phyloP scores from a whole-genome alignment of 1,284 basidiomycete genomes.

The Spongispora temasekensis region DNA sequence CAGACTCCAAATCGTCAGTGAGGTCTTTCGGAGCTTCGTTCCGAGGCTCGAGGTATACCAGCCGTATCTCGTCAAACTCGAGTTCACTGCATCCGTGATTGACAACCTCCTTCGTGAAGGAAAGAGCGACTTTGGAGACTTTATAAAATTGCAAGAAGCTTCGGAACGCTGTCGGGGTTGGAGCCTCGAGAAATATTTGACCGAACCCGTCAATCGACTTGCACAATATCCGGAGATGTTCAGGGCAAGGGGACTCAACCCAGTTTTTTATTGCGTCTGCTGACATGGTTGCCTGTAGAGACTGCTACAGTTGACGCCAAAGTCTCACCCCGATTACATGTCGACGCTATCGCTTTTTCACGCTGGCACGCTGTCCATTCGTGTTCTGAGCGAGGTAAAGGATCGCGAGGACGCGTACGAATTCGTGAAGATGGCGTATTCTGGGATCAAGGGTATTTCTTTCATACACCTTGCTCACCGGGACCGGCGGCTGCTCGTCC shows the following conservation, averaged over 20 bases:
- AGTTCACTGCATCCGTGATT: conserved; percentile 57
- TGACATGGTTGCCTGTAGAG: conserved; percentile 42
- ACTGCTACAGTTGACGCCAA: conserved; percentile 68
- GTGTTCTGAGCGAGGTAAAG: conserved; percentile 81
- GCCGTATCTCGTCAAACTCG: conserved; percentile 78
- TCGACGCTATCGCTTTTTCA: conserved; percentile 66
- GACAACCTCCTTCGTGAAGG: conserved; percentile 54
- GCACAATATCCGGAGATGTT: conserved; percentile 75
- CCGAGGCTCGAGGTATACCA: conserved; percentile 78
- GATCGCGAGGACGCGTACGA: conserved; percentile 82
- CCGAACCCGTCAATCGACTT: conserved; percentile 76
- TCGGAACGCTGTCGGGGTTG: conserved; percentile 56
- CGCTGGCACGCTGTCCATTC: conserved; percentile 67
- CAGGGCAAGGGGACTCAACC: conserved; percentile 55
- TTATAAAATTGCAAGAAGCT: conserved; percentile 73
- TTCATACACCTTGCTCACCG: conserved; percentile 58
- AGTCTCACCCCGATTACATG: conserved; percentile 67
- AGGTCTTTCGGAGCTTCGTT: conserved; percentile 60
- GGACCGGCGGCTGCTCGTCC: conserved; percentile 71
- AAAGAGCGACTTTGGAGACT: conserved; percentile 78
- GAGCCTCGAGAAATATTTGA: conserved; percentile 65
- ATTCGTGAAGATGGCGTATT: conserved; percentile 61
- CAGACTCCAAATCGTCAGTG: conserved; percentile 55
- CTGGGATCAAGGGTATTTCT: conserved; percentile 60
- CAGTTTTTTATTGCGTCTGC: not conserved